Conservation (phyloP, 2,329 filamentous ascomycete species). For the Colletotrichum neosansevieriae region DNA sequence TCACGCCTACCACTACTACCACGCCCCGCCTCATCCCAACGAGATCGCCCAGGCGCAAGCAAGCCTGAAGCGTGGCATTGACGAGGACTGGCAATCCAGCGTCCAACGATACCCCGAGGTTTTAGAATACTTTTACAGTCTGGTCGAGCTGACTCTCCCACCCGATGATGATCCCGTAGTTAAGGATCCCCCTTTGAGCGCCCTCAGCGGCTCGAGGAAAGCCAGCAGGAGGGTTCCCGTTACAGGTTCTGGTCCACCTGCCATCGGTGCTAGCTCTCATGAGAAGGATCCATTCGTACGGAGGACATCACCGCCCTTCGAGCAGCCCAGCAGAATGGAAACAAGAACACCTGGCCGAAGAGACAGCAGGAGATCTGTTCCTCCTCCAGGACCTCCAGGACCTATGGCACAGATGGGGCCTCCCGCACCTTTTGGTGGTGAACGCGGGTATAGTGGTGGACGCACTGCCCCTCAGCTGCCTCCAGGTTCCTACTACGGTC, state of each 20-base stretch:
- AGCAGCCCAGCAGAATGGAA: constrained; percentile 44
- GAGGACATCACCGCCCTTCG: constrained; percentile 50
- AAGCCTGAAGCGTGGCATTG: constrained; percentile 78
- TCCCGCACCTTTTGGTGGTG: constrained; percentile 23
- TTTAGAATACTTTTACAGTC: constrained; percentile 82
- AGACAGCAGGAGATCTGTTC: constrained; percentile 36
- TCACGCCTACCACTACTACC: constrained; percentile 69
- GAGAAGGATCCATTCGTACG: constrained; percentile 50
- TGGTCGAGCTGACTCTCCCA: constrained; percentile 76
- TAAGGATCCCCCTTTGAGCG: constrained; percentile 70
- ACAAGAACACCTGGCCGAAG: constrained; percentile 54
- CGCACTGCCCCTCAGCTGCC: constrained; percentile 26
- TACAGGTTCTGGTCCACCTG: constrained; percentile 44
- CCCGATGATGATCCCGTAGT: constrained; percentile 70
- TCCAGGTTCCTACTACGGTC: constrained; percentile 24
- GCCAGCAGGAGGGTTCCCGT: constrained; percentile 50
- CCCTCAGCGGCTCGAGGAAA: constrained; percentile 63
- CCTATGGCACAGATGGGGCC: constrained; percentile 8
- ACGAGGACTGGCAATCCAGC: constrained; percentile 82
- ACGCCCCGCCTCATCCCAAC: constrained; percentile 67
- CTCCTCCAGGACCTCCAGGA: constrained; percentile 28
- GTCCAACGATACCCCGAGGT: constrained; percentile 84
- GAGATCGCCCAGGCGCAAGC: constrained; percentile 75
- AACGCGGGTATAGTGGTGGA: neutral
- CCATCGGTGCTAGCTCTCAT: constrained; percentile 52